These are phyloP conservation scores for Thyridium curvatum DNA, from an alignment of 2,329 filamentous ascomycete genomes.

Conservation along the genomic window DNA sequence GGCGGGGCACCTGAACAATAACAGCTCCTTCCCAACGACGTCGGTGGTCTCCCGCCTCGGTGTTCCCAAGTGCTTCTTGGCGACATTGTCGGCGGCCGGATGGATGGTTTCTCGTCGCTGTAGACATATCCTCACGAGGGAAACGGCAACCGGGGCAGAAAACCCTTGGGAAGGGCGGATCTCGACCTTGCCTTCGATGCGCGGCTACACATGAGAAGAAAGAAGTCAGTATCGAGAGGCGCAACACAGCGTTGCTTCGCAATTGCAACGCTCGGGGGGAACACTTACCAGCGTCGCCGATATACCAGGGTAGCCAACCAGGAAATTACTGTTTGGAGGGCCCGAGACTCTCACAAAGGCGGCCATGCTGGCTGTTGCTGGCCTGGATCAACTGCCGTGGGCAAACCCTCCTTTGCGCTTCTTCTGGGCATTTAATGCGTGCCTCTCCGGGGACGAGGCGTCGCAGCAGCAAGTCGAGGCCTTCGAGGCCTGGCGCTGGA, in stretches of 20 bases:
- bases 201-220: conserved; percentile 57
- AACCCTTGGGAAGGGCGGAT: conserved; percentile 81
- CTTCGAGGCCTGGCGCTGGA: background rate
- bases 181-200: conserved; percentile 96
- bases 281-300: conserved; percentile 86
- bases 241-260: background rate
- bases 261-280: conserved; percentile 6
- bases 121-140: conserved; percentile 88
- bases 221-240: conserved; percentile 8
- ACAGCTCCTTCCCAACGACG: conserved; percentile 90
- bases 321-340: conserved; percentile 92
- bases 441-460: no score
- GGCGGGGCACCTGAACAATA: conserved; percentile 79
- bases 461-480: background rate
- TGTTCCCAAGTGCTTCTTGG: conserved; percentile 85
- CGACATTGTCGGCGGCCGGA: conserved; percentile 87
- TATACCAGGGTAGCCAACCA: conserved; percentile 96
- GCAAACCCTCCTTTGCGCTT: no score
- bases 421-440: no score
- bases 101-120: conserved; percentile 95
- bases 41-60: conserved; percentile 87
- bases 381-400: no score
- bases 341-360: conserved; percentile 85
- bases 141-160: conserved; percentile 84
- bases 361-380: conserved; percentile 18